Evolutionary conservation across 768 basidiomycete species (phyloP).

Genomic region (Russula sp.): DNA sequence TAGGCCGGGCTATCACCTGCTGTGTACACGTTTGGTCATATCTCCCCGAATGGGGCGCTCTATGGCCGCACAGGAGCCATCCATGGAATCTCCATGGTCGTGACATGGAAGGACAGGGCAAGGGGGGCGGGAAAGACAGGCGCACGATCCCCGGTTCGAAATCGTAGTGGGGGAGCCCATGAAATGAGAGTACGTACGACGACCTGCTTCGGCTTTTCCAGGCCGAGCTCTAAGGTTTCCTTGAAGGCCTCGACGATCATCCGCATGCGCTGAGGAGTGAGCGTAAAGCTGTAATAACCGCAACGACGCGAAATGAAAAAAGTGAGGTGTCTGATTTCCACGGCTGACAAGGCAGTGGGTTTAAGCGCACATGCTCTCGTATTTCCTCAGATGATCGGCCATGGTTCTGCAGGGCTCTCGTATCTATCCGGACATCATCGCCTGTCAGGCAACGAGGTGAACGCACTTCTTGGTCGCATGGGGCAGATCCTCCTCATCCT

Average conservation of each 20-base stretch:
- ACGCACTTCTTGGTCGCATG: slow-evolving; percentile 90
- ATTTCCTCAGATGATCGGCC: slow-evolving; percentile 89
- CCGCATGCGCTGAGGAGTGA: slow-evolving; percentile 88
- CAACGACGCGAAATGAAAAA: not conserved
- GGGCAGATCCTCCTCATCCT: slow-evolving; percentile 82
- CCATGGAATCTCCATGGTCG: not conserved
- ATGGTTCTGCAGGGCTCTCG: slow-evolving; percentile 56
- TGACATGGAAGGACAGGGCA: not conserved
- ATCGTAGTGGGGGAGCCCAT: slow-evolving; percentile 6
- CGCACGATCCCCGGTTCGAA: not conserved
- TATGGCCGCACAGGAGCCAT: not conserved
- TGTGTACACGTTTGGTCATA: not conserved
- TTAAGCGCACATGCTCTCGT: slow-evolving; percentile 69
- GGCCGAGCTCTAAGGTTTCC: slow-evolving; percentile 82
- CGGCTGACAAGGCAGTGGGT: not conserved
- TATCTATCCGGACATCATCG: slow-evolving; percentile 14
- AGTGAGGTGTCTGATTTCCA: not conserved
- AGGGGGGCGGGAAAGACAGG: not conserved
- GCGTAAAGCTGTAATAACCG: slow-evolving; percentile 53
- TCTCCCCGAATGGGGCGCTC: slow-evolving; percentile 1
- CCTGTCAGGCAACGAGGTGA: slow-evolving; percentile 11
- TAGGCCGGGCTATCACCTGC: slow-evolving; percentile 5
- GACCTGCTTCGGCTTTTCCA: slow-evolving; percentile 74
- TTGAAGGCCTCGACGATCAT: slow-evolving; percentile 97
- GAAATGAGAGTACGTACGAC: slow-evolving; percentile 59